Evolutionary conservation across 306 rosid genomes (phyloP), one percentile per base, ranked within the genome.

Genomic region (Mimosa bimucronata): DNA sequence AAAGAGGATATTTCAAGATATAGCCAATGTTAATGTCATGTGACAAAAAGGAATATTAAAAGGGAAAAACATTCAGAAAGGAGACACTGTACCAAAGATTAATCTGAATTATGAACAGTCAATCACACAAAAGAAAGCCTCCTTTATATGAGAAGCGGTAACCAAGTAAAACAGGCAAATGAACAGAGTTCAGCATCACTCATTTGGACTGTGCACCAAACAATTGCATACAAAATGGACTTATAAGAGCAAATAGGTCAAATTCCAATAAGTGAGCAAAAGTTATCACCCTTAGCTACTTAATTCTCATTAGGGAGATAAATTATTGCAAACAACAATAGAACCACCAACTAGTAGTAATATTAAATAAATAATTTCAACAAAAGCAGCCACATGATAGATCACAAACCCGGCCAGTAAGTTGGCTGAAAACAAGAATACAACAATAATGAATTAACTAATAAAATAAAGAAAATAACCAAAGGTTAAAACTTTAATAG

Each of bases 21-120:
- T 28, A 81, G 84, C 58, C 61, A 84, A 50, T 52, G 40, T 66
- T 75, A 71, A 30, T 13, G 74, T 70, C 75, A 76, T 29, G 25
- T 62, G 57, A 82, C 30, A 34, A 40, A 76, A 75, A 73, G 53
- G 28, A 75, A 29, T 50, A 66, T 65, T 66, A 61, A 52, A 71
- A 50, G 41, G 60, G 60, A 30, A 21, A 76, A 67, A 34, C 15
- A 50, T 8, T 8, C 29, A 38, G 48, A 41, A 72, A 73, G n/a
- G 60, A 79, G 62, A 45, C 34, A 12, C 44, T 2, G 55, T 3
- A 48, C 55, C 77, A 58, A 53, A 53, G 42, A 40, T 61, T 26
- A 53, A 66, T 45, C 74, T 34, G 26, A 77, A 70, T 60, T 37
- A 52, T 44, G 42, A 77, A 62, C 70, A 66, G 26, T 15, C 66